Conservation (phyloP, 805 yeast species). For the Kregervanrija fluxuum region DNA sequence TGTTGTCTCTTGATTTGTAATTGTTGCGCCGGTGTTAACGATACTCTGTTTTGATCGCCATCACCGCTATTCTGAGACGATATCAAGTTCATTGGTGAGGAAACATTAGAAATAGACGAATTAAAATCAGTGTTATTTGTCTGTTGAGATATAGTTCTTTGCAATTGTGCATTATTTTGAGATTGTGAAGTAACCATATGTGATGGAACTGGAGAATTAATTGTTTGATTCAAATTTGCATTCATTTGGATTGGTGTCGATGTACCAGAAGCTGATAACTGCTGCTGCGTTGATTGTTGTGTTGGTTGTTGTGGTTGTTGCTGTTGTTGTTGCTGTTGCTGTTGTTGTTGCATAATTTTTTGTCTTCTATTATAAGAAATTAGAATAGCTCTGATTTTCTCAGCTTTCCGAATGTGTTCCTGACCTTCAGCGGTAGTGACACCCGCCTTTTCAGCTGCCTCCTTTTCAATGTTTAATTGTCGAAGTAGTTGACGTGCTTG, state of each 20-base stretch:
- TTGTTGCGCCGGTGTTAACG: slow-evolving; percentile 18
- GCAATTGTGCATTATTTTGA: neutral
- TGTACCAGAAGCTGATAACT: slow-evolving; percentile 3
- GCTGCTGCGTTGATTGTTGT: slow-evolving; percentile 2
- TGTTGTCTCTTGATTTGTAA: slow-evolving; percentile 22
- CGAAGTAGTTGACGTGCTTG: slow-evolving; percentile 54
- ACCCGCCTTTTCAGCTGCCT: slow-evolving; percentile 57
- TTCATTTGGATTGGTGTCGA: slow-evolving; percentile 5
- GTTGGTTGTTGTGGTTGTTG: slow-evolving; percentile 7
- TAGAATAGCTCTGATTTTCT: slow-evolving; percentile 53
- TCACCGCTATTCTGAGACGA: slow-evolving; percentile 1
- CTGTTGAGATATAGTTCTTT: slow-evolving; percentile 7
- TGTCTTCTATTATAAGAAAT: slow-evolving; percentile 32
- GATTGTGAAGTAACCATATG: slow-evolving; percentile 4
- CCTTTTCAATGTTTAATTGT: slow-evolving; percentile 51
- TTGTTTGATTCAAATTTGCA: neutral
- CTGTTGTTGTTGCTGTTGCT: slow-evolving; percentile 22
- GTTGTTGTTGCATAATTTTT: slow-evolving; percentile 23
- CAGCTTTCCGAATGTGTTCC: slow-evolving; percentile 56
- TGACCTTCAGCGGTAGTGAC: slow-evolving; percentile 53
- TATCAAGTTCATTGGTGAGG: slow-evolving; percentile 10
- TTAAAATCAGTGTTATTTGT: neutral
- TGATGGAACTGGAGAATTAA: neutral
- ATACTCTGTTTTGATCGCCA: slow-evolving; percentile 3
- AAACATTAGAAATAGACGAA: neutral